These are phyloP conservation scores for Volvox carteri DNA, from an alignment of 163 green algal genomes.

Conservation along the genomic window DNA sequence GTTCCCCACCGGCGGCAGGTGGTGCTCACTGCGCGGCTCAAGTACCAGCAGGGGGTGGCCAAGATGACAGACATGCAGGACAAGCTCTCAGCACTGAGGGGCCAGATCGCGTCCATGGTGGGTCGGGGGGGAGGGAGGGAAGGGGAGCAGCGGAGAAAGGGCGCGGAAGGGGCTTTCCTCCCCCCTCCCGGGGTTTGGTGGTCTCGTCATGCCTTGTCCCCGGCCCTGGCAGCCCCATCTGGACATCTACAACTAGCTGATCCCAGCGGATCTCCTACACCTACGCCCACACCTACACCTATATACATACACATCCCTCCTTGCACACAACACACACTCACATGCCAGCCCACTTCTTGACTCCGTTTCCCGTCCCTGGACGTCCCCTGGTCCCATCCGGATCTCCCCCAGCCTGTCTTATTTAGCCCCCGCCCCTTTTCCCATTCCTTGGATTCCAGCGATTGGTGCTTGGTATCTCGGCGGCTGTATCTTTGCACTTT, in stretches of 20 bases:
- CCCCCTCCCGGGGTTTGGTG: too few species aligned
- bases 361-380: neutral
- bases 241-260: too few species aligned
- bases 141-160: neutral
- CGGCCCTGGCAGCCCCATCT: too few species aligned
- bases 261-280: too few species aligned
- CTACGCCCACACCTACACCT: too few species aligned
- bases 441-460: too few species aligned
- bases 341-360: neutral
- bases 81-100: conserved; percentile 54
- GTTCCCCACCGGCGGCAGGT: conserved; percentile 53
- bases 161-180: too few species aligned
- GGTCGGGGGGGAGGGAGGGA: neutral
- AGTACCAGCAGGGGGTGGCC: conserved; percentile 62
- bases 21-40: conserved; percentile 48
- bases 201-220: too few species aligned
- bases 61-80: conserved; percentile 66
- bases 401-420: too few species aligned
- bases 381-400: neutral
- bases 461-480: too few species aligned
- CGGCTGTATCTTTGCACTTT: too few species aligned
- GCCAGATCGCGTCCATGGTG: conserved; percentile 57
- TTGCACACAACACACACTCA: neutral
- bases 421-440: neutral
- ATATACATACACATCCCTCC: too few species aligned